Evolutionary conservation across 2,329 filamentous ascomycete genomes (phyloP), one percentile per base, ranked within the genome.

Genomic region (Colletotrichum sp.): DNA sequence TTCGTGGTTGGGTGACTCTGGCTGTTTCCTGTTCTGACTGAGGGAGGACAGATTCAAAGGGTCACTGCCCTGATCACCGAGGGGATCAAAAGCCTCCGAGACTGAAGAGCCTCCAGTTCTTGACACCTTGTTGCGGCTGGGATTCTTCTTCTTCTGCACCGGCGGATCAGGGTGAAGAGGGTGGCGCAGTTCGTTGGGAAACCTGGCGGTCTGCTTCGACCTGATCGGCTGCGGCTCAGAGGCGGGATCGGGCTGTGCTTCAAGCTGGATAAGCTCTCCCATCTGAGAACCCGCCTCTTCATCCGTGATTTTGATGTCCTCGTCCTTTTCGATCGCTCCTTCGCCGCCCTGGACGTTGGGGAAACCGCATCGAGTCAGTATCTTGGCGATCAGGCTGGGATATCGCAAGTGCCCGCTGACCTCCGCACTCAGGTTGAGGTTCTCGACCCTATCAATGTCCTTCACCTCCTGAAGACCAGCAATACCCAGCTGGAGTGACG

Each of bases 401-500:
- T 89, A 92, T 30, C 90, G 87, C 62, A 90, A 81, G 78, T 92
- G 90, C 6, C 89, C 89, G 78, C 84, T 87, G 66, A 92, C 89
- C n/a, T 88, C 85, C 7, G 86, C 86, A 77, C 88, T 91, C 28
- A 92, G 83, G 72, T 92, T 83, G 18, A 91, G 80, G 76, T 91
- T 91, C 76, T 89, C 83, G 81, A 97, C 89, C 4, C 93, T 93
- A 7, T 91, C 89, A 18, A 96, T 91, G 10, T 89, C 90, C 73
- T 92, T 80, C 28, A 98, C 91, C 36, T 92, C 89, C 82, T 98
- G 94, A 2, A 99, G 87, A 0, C 96, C 96, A 0, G 96, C 96
- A 57, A 98, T 92, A 5, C 96, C 96, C 55, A 95, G 90, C 78
- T 97, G 94, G 32, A 98, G 90, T 75, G 93, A 96, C 55, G 94